These are phyloP conservation scores for Neofusicoccum parvum DNA, from an alignment of 2,329 filamentous ascomycete species.

Conservation along the genomic window DNA sequence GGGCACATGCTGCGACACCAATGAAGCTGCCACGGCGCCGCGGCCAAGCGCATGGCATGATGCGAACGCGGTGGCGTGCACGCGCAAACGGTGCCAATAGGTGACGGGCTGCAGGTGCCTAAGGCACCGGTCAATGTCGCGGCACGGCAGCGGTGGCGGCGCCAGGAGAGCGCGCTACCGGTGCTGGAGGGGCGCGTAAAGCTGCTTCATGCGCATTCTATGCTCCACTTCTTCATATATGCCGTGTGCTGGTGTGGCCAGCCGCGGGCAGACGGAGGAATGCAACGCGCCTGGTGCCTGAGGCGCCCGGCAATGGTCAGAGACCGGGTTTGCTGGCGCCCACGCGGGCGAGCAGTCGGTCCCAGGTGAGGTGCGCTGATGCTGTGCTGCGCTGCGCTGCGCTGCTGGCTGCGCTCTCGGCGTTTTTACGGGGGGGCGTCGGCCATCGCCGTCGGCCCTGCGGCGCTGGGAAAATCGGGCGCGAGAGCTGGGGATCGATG, in stretches of 20 bases:
- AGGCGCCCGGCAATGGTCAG: background rate
- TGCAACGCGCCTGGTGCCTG: background rate
- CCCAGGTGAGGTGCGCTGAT: too few relatives aligned
- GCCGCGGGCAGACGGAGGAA: background rate
- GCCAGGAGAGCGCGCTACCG: background rate
- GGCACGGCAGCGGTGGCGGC: too few relatives aligned
- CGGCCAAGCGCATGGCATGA: conserved; percentile 10
- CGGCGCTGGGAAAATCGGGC: background rate
- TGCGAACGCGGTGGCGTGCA: background rate
- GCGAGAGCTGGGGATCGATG: background rate
- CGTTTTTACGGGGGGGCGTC: background rate
- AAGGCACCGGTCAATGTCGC: conserved; percentile 5
- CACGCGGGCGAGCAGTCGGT: too few relatives aligned
- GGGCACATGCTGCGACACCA: conserved; percentile 7
- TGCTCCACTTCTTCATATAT: conserved; percentile 15
- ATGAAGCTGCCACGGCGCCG: background rate
- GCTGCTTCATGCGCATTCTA: background rate
- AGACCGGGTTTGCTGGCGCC: background rate
- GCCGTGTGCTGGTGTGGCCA: conserved; percentile 6
- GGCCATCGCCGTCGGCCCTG: background rate
- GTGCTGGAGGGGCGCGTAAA: conserved; percentile 5
- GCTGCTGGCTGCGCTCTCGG: background rate
- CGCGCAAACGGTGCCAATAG: background rate
- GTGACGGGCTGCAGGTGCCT: background rate
- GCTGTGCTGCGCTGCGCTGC: background rate